A percentile compares a stretch with the other conserved stretches of the same genome.
These are phyloP conservation scores for Hibiscus tridactylites DNA, from an alignment of 345 rosid species.

Conservation along the genomic window DNA sequence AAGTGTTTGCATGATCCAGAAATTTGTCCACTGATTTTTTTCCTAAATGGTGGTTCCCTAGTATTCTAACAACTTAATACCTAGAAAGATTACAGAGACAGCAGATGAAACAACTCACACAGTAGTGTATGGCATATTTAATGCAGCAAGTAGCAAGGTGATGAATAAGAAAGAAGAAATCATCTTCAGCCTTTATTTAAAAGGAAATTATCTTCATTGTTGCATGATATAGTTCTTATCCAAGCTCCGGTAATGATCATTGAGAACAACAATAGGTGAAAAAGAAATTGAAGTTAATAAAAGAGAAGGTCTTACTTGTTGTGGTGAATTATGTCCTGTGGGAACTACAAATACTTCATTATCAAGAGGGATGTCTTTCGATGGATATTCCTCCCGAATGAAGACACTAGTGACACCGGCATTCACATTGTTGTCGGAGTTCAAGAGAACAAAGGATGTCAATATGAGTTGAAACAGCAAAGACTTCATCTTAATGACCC, in stretches of 20 bases:
- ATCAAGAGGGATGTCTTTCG: constrained; percentile 72
- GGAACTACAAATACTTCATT: constrained; percentile 65
- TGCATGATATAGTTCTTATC: neutral
- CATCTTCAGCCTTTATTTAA: neutral
- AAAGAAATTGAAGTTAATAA: neutral
- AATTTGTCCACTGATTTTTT: neutral
- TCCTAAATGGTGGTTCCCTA: neutral
- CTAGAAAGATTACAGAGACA: neutral
- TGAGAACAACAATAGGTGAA: neutral
- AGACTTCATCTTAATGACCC: constrained; percentile 19
- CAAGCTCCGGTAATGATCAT: neutral
- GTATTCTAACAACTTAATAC: neutral
- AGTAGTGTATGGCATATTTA: neutral
- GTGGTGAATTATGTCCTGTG: constrained; percentile 77
- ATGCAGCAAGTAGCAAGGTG: neutral
- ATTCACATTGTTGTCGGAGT: constrained; percentile 28
- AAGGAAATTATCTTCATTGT: neutral
- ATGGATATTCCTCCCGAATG: constrained; percentile 74
- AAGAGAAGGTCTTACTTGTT: constrained; percentile 46
- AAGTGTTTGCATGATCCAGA: neutral
- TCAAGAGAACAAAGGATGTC: constrained; percentile 26
- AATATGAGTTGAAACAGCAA: constrained; percentile 16
- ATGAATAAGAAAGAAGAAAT: neutral
- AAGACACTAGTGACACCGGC: constrained; percentile 67
- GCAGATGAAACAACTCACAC: neutral